These are phyloP conservation scores for Backusella macrospora DNA, from an alignment of 192 early-diverging fungal genomes.

Conservation along the genomic window DNA sequence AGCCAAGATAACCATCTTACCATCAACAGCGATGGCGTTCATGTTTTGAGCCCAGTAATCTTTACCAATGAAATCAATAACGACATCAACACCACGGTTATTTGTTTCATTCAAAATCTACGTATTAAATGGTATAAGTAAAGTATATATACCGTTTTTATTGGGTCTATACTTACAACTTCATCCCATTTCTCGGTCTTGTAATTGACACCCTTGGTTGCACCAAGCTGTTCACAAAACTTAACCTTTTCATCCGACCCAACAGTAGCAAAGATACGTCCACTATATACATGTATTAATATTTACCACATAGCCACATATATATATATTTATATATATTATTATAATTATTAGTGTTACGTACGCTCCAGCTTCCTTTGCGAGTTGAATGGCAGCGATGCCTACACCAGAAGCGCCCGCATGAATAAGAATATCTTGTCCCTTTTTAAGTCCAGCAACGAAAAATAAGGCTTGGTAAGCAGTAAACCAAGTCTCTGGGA, in stretches of 20 bases:
- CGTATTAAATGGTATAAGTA: not conserved
- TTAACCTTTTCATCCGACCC: constrained; percentile 67
- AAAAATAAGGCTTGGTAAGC: constrained; percentile 73
- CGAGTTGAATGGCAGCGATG: constrained; percentile 80
- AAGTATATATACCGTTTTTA: not conserved
- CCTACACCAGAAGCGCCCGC: constrained; percentile 80
- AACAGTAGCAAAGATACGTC: constrained; percentile 70
- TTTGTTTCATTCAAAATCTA: constrained; percentile 57
- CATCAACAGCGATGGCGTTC: constrained; percentile 63
- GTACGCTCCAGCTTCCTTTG: constrained; percentile 61
- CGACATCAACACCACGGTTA: constrained; percentile 69
- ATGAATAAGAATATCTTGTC: constrained; percentile 77
- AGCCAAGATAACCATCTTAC: constrained; percentile 73
- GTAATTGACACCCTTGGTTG: constrained; percentile 79
- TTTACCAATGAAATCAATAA: constrained; percentile 76
- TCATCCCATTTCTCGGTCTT: constrained; percentile 66
- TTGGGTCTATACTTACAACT: constrained; percentile 28
- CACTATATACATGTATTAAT: constrained; percentile 25
- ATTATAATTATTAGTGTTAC: not conserved
- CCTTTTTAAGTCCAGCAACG: constrained; percentile 56
- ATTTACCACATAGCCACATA: not conserved
- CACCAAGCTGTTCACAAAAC: constrained; percentile 67
- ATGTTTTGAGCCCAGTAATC: constrained; percentile 58
- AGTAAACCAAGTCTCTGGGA: constrained; percentile 83
- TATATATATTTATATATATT: not conserved